phyloP scores from a whole-genome alignment of 768 basidiomycete genomes.

The Termitomyces sp. region DNA sequence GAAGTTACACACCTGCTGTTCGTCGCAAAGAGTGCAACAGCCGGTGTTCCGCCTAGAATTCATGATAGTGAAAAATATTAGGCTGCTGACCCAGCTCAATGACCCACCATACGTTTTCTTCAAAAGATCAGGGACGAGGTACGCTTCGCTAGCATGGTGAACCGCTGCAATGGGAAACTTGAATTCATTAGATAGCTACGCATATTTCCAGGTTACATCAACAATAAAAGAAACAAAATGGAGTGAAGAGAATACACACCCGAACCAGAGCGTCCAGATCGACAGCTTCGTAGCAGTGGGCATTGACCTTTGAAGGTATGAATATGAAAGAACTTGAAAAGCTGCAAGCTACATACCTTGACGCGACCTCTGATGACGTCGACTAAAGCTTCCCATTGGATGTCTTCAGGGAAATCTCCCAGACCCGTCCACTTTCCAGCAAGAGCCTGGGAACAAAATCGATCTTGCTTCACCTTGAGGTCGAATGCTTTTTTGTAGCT shows the following conservation, averaged over 20 bases:
- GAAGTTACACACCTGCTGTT: slow-evolving; percentile 25
- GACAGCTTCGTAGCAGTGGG: slow-evolving; percentile 54
- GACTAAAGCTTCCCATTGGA: slow-evolving; percentile 76
- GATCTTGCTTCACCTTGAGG: slow-evolving; percentile 64
- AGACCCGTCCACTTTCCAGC: slow-evolving; percentile 43
- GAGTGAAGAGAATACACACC: slow-evolving; percentile 25
- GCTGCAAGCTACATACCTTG: slow-evolving; percentile 37
- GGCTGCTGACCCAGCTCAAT: background rate
- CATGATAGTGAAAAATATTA: background rate
- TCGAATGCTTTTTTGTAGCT: slow-evolving; percentile 63
- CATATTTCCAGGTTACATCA: background rate
- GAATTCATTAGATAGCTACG: slow-evolving; percentile 78
- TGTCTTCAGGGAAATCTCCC: slow-evolving; percentile 59
- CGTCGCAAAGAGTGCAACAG: slow-evolving; percentile 73
- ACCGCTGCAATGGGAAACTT: slow-evolving; percentile 72
- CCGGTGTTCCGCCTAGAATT: slow-evolving; percentile 55
- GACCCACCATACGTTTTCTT: slow-evolving; percentile 60
- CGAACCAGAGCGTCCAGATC: slow-evolving; percentile 71
- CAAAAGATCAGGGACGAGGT: slow-evolving; percentile 73
- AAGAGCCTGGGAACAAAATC: slow-evolving; percentile 50
- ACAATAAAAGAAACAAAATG: background rate
- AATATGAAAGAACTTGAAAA: background rate
- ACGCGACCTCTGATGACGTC: slow-evolving; percentile 76
- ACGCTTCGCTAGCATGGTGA: slow-evolving; percentile 80
- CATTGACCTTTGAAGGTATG: slow-evolving; percentile 35